A percentile compares a stretch with the other conserved stretches of the same genome.
Conservation (phyloP, 345 rosid genomes). For the Syzygium aromaticum region DNA sequence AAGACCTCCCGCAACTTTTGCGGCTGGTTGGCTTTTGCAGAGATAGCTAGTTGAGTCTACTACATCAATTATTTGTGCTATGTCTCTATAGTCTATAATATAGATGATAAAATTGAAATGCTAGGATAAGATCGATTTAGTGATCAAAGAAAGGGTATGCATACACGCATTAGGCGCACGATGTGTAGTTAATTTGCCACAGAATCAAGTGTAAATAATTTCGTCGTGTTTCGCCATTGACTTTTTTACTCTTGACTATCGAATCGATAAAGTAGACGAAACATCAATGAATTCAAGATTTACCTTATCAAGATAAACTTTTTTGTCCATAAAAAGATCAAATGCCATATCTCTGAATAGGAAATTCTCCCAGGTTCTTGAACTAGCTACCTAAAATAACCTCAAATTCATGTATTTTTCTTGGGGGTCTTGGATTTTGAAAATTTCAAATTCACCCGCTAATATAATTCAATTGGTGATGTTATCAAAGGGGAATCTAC, state of each 20-base stretch:
- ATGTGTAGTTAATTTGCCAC: background rate
- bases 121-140: background rate
- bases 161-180: rapidly evolving
- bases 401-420: background rate
- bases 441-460: background rate
- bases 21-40: background rate
- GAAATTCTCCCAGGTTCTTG: background rate
- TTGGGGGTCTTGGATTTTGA: background rate
- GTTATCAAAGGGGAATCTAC: background rate
- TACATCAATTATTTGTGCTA: background rate
- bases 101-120: background rate
- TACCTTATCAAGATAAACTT: too few species aligned
- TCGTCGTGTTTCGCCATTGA: background rate
- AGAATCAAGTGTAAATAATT: background rate
- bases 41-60: background rate
- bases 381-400: background rate
- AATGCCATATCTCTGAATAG: too few species aligned
- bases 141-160: background rate
- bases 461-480: background rate
- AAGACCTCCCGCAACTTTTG: background rate
- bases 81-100: background rate
- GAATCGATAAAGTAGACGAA: background rate
- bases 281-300: background rate
- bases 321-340: too few species aligned
- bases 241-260: background rate